Evolutionary conservation across 768 basidiomycete species (phyloP).

Genomic region (Boletellus emodensis): DNA sequence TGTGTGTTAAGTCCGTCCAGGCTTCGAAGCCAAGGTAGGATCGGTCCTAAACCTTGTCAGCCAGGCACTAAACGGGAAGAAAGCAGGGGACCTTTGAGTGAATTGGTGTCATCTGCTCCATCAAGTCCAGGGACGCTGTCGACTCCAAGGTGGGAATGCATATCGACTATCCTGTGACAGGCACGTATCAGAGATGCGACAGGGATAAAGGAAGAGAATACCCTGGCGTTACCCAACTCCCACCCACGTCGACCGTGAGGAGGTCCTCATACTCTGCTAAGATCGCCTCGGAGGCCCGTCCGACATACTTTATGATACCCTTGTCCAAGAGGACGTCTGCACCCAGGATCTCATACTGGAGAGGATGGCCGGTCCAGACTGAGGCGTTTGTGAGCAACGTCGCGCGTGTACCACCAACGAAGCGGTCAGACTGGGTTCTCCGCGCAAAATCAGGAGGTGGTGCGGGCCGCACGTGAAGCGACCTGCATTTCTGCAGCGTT

Average conservation of each 20-base stretch:
- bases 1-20: slow-evolving; percentile 87
- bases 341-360: slow-evolving; percentile 34
- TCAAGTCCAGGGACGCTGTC: slow-evolving; percentile 52
- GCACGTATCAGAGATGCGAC: slow-evolving; percentile 33
- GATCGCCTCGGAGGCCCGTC: slow-evolving; percentile 40
- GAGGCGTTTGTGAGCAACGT: slow-evolving; percentile 46
- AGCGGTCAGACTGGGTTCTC: slow-evolving; percentile 37
- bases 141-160: slow-evolving; percentile 81
- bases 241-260: slow-evolving; percentile 54
- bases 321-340: slow-evolving; percentile 40
- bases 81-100: slow-evolving; percentile 40
- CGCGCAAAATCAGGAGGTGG: slow-evolving; percentile 33
- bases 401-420: slow-evolving; percentile 35
- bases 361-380: slow-evolving; percentile 47
- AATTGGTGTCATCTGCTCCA: slow-evolving; percentile 59
- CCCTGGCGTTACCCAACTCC: slow-evolving; percentile 71
- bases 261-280: slow-evolving; percentile 40
- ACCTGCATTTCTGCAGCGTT: slow-evolving; percentile 32
- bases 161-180: slow-evolving; percentile 47
- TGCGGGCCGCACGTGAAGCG: slow-evolving; percentile 35
- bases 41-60: slow-evolving; percentile 37
- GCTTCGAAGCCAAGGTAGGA: slow-evolving; percentile 74
- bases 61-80: not conserved
- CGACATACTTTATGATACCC: slow-evolving; percentile 34
- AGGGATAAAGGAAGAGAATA: slow-evolving; percentile 30